Base-by-base conservation (phyloP, 257 asterid genomes). In the Lavandula angustifolia region DNA sequence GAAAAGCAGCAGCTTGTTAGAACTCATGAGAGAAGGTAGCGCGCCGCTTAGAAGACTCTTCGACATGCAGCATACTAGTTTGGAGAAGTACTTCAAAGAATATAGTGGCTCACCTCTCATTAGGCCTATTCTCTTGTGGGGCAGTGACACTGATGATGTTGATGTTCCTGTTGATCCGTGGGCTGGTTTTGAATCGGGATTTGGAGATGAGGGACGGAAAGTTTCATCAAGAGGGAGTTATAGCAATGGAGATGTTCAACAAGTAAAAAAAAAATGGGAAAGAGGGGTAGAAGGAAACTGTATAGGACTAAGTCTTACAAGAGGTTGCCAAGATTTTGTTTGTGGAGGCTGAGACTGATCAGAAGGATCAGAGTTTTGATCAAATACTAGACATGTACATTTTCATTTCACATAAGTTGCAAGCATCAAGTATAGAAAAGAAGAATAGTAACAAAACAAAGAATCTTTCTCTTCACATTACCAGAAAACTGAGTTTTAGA, bases 11-110 rank as follows among this genome's bases (percentile, higher is more conserved):
- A 72, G 77, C 60, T 66, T 89, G 13, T 41, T 89, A 40, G 84
- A 79, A 44, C 63, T 89, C 60, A 86, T 89, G 95, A 84, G 73
- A 69, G 85, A 60, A 51, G 95, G 95, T 4, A 86, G 79, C 75
- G 79, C 96, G 16, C 79, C 92, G 16, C 73, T 89, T 31, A 54
- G 92, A 46, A 68, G 95, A 70, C 66, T 86, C 42, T 82, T 89
- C 51, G 89, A 80, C 32, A 84, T 86, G 94, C 89, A 89, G 56
- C 95, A 86, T 59, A 84, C 88, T 1, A 88, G 83, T 64, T 76
- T 88, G 72, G 77, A 69, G 4, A 70, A 82, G 22, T 74, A 84
- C 60, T 73, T 89, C 60, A 76, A 64, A 42, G 87, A 86, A 14
- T 86, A 86, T 54, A 82, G 91, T 56, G 87, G 79, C 33, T 79